Percentiles rank a stretch among this genome's conserved stretches.
phyloP scores from a whole-genome alignment of 805 yeast genomes.

The Candida argentea region DNA sequence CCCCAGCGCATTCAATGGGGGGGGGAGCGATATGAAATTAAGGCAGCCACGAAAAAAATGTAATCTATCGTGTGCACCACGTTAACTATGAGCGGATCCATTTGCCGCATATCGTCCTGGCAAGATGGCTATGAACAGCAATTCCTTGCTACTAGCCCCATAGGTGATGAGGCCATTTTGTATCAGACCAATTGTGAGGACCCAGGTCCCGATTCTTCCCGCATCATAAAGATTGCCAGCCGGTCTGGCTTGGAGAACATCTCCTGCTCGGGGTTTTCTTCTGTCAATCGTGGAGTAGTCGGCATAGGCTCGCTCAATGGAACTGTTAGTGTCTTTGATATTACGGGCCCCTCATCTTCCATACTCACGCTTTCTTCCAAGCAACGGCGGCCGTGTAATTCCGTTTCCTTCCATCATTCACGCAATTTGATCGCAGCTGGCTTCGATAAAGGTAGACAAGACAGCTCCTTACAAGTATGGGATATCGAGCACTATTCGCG shows the following conservation, averaged over 20 bases:
- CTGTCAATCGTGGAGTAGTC: slow-evolving; percentile 43
- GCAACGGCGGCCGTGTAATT: slow-evolving; percentile 65
- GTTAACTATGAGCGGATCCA: slow-evolving; percentile 59
- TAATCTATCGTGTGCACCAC: too few species aligned
- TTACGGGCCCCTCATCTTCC: slow-evolving; percentile 28
- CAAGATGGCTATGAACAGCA: slow-evolving; percentile 44
- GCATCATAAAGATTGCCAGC: slow-evolving; percentile 40
- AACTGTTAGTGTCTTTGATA: slow-evolving; percentile 50
- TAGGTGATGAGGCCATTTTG: slow-evolving; percentile 69
- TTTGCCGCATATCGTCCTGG: slow-evolving; percentile 54
- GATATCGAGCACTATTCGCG: slow-evolving; percentile 54
- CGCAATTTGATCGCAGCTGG: slow-evolving; percentile 66
- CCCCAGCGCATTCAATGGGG: too few species aligned
- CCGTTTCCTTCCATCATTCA: slow-evolving; percentile 53
- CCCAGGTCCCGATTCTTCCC: slow-evolving; percentile 41
- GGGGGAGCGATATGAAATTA: too few species aligned
- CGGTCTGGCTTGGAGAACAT: slow-evolving; percentile 59
- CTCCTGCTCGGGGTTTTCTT: slow-evolving; percentile 57
- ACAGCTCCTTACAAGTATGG: slow-evolving; percentile 71
- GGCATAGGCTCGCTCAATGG: slow-evolving; percentile 76
- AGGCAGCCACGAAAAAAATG: too few species aligned
- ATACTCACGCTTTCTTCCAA: slow-evolving; percentile 43
- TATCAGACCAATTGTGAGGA: slow-evolving; percentile 41
- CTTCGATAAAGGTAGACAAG: slow-evolving; percentile 67
- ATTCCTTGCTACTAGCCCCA: slow-evolving; percentile 61